phyloP scores from a whole-genome alignment of 2,329 filamentous ascomycete genomes.

The Phoma sp. region DNA sequence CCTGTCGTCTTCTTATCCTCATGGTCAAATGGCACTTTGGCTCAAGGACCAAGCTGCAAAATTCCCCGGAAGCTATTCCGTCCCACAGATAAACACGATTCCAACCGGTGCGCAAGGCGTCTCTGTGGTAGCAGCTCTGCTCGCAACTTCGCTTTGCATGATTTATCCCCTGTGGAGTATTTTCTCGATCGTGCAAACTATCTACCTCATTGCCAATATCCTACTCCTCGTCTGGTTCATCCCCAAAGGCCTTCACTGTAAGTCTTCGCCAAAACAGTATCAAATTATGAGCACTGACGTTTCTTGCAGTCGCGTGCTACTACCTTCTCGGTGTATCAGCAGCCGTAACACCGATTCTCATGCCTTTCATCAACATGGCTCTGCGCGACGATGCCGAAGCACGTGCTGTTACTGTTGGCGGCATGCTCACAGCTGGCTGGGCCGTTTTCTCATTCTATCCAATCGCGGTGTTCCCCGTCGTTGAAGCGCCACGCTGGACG shows the following conservation, averaged over 20 bases:
- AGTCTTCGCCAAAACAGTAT: no score
- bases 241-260: conserved; percentile 53
- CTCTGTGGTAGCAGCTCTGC: conserved; percentile 57
- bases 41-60: conserved; percentile 55
- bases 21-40: conserved; percentile 62
- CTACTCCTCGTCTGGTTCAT: conserved; percentile 60
- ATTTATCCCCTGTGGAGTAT: conserved; percentile 61
- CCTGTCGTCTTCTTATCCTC: conserved; percentile 53
- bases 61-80: conserved; percentile 49
- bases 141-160: conserved; percentile 60
- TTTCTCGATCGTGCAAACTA: conserved; percentile 52
- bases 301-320: conserved; percentile 39
- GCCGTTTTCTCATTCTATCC: conserved; percentile 47
- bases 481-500: conserved; percentile 55
- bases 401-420: conserved; percentile 58
- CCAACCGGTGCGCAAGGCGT: conserved; percentile 60
- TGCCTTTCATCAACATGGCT: conserved; percentile 50
- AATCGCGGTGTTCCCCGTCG: conserved; percentile 44
- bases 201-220: conserved; percentile 55
- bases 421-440: conserved; percentile 52
- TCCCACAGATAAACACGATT: conserved; percentile 59
- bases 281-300: conserved; percentile 7
- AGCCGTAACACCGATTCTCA: conserved; percentile 45
- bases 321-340: conserved; percentile 47
- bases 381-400: conserved; percentile 57